Evolutionary conservation across 495 filamentous ascomycete genomes (phyloP).

Genomic region (Annulohypoxylon stygium): DNA sequence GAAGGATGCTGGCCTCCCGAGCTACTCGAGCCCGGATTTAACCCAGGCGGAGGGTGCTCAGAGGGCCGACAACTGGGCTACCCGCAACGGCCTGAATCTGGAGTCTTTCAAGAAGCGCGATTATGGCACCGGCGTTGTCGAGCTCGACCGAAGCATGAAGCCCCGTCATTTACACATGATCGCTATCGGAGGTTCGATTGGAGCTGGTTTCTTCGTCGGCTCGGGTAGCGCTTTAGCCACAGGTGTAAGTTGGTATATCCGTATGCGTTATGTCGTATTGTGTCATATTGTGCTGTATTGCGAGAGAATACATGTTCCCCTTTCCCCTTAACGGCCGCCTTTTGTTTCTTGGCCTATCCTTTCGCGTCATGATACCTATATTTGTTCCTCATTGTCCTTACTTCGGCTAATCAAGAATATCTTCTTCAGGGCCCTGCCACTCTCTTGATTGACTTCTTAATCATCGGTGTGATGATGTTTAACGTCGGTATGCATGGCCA

Average conservation of each 20-base stretch:
- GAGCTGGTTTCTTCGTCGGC: slow-evolving; percentile 72
- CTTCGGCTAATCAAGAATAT: slow-evolving; percentile 14
- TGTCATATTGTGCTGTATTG: too few relatives aligned
- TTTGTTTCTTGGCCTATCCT: too few relatives aligned
- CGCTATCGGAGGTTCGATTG: slow-evolving; percentile 79
- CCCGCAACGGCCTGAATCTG: slow-evolving; percentile 65
- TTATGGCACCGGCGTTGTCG: slow-evolving; percentile 52
- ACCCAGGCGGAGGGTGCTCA: slow-evolving; percentile 19
- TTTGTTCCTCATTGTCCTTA: neutral
- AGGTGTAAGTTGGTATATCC: slow-evolving; percentile 50
- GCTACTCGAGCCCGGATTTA: slow-evolving; percentile 29
- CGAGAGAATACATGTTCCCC: neutral
- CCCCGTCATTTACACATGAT: slow-evolving; percentile 81
- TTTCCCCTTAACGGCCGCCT: neutral
- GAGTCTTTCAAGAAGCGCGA: slow-evolving; percentile 64
- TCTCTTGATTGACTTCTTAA: slow-evolving; percentile 66
- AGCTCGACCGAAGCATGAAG: slow-evolving; percentile 72
- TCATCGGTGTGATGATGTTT: slow-evolving; percentile 68
- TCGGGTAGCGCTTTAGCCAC: slow-evolving; percentile 62
- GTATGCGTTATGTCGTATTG: too few relatives aligned
- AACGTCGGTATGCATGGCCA: slow-evolving; percentile 56
- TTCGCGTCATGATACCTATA: too few relatives aligned
- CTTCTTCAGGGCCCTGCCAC: slow-evolving; percentile 59
- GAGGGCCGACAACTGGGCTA: slow-evolving; percentile 57
- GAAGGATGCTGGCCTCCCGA: slow-evolving; percentile 44